Conservation (phyloP, 305 asterid genomes). For the Fraxinus albicans region DNA sequence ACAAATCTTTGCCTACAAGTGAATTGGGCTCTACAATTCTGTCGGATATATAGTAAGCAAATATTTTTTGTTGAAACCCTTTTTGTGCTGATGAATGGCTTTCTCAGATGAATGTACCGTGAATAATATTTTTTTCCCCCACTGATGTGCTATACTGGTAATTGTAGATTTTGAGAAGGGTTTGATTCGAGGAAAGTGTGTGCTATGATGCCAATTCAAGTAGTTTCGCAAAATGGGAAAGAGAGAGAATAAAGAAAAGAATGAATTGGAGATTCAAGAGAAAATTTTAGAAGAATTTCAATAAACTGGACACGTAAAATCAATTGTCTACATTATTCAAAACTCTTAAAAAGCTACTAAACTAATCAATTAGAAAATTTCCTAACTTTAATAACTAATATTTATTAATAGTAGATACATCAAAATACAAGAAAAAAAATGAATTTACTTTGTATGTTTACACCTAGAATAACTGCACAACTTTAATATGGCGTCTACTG, state of each 20-base stretch:
- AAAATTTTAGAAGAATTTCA: background rate
- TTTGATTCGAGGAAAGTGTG: background rate
- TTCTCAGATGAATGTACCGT: background rate
- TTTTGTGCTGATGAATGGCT: background rate
- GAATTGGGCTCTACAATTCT: background rate
- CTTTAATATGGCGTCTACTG: background rate
- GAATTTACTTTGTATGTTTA: background rate
- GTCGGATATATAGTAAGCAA: background rate
- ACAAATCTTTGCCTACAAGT: background rate
- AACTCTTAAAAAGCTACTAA: background rate
- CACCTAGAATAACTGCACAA: background rate
- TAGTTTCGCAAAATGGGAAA: background rate
- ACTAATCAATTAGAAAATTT: background rate
- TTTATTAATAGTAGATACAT: background rate
- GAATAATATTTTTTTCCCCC: background rate
- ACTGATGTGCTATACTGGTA: background rate
- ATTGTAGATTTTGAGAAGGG: background rate
- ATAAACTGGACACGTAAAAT: background rate
- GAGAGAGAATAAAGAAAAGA: background rate
- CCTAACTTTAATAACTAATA: background rate
- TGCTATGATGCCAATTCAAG: background rate
- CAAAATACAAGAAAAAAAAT: background rate
- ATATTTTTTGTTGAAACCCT: background rate
- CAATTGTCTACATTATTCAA: background rate
- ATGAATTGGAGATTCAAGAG: background rate